Base-by-base conservation (phyloP, 2,329 filamentous ascomycete species). In the Chaetomiaceae sp. region DNA sequence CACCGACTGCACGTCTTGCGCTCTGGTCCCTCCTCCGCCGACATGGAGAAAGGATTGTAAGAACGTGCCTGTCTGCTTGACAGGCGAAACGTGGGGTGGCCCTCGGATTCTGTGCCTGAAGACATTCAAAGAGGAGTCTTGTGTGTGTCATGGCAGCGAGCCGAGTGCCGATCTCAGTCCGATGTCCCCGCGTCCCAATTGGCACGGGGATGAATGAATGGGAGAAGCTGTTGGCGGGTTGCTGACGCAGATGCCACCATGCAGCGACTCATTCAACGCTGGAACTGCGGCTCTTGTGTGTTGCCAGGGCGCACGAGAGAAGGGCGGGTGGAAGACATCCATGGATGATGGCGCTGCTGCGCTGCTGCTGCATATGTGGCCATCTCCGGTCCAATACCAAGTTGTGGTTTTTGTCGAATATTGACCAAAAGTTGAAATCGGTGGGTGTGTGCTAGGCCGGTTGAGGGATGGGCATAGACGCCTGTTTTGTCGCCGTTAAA, bases 91-190 rank as follows among this genome's bases (percentile, higher is more conserved):
- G n/a, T 38, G 25, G 34, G 44, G 30, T 48, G 48, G n/a, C 30
- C n/a, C 14, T n/a, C 20, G n/a, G 19, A 20, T 14, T 4, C 6
- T 14, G 21, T 34, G 12, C 31, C 37, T 25, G 25, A 30, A 39
- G 41, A 34, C 19, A 23, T 23, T 33, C 41, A 34, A 27, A 19
- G 20, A 23, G 16, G 31, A 17, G 17, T 16, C 14, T 17, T 9
- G 35, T 27, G 41, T 47, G 52, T 44, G 17, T 37, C 31, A 21
- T 40, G 43, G 25, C 33, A 44, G 35, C 41, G 45, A 49, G 48
- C 43, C 49, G 56, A 50, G 41, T 51, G 56, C 50, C 48, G 56
- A 58, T 58, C 55, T 46, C 31, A 21, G 20, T 12, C 43, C 23
- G 38, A 31, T 40, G 41, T 48, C 39, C 43, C 45, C 44, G 23